Evolutionary conservation across 805 yeast species (phyloP), one percentile per base, ranked within the genome.

Genomic region (Pichia scutulata): DNA sequence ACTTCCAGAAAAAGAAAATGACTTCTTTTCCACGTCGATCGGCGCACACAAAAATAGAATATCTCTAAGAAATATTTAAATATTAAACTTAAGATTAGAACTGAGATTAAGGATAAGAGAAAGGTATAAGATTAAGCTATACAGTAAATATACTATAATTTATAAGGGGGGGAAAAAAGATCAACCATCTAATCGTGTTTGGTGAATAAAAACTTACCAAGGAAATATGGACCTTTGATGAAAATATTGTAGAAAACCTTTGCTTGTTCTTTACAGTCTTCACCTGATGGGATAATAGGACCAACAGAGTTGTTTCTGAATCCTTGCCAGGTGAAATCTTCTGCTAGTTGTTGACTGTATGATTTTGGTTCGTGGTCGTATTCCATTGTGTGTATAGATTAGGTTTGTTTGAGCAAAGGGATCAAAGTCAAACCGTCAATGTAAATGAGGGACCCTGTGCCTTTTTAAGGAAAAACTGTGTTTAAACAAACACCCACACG

Each of bases 271-370:
- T 50, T 50, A 2, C 36, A 6, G 18, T 42, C 46, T 9, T 19
- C 3, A 12, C 24, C 37, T 14, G 44, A 16, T 22, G 52, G 52
- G 16, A 50, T n/a, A 19, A 50, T 41, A 14, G 46, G 37, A 10
- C 41, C 43, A 26, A 39, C 12, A 3, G 33, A 28, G 23, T 28
- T 50, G 14, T 36, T 9, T 28, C 37, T 43, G 16, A 42, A 46
- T 7, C 52, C 52, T n/a, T 42, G 14, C 14, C 39, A 26, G 18
- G 47, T 46, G 23, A 50, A 46, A 14, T 50, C 52, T 7, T 50
- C 49, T 39, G 21, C 43, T 44, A 46, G 39, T 50, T 50, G 52
- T 37, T 46, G 36, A 24, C 44, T 41, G 41, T 50, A 50, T n/a
- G 49, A 23, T 30, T 42, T 50, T 10, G 22, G 22, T 28, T 50